Evolutionary conservation across 495 filamentous ascomycete species (phyloP).

Genomic region (Trichoderma orchidacearum): DNA sequence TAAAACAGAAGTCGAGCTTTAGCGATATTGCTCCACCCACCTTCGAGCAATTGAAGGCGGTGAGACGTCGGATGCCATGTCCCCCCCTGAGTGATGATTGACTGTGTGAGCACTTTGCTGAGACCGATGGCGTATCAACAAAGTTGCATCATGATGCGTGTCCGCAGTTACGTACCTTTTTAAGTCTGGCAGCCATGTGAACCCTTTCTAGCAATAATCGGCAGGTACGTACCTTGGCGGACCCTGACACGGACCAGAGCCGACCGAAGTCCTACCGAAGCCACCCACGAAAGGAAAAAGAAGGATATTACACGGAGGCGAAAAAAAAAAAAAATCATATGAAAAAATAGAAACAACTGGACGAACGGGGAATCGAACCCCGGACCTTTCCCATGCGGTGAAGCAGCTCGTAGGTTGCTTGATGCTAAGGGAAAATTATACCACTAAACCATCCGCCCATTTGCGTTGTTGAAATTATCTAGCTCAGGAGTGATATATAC

Average conservation of each 20-base stretch:
- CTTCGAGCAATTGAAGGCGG: too few species aligned
- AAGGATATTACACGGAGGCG: background rate
- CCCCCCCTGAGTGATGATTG: background rate
- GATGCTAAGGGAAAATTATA: conserved; percentile 1
- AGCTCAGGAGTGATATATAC: background rate
- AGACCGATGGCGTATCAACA: background rate
- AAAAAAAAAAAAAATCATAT: background rate
- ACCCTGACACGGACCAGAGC: background rate
- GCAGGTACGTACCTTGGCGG: background rate
- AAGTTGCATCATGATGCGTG: background rate
- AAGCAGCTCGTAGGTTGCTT: background rate
- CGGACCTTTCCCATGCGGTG: conserved; percentile 14
- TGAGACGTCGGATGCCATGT: background rate
- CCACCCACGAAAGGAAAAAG: background rate
- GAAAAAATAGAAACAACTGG: conserved; percentile 5
- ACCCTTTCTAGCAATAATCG: background rate
- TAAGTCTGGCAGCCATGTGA: background rate
- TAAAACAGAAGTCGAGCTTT: too few species aligned
- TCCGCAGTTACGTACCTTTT: background rate
- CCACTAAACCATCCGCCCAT: conserved; percentile 1
- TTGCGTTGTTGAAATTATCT: background rate
- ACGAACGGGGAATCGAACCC: conserved; percentile 23
- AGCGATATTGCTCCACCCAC: too few species aligned
- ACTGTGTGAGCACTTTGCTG: background rate
- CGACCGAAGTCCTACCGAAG: background rate